These are phyloP conservation scores for Pterulicium gracile DNA, from an alignment of 1,284 basidiomycete species.

Conservation along the genomic window DNA sequence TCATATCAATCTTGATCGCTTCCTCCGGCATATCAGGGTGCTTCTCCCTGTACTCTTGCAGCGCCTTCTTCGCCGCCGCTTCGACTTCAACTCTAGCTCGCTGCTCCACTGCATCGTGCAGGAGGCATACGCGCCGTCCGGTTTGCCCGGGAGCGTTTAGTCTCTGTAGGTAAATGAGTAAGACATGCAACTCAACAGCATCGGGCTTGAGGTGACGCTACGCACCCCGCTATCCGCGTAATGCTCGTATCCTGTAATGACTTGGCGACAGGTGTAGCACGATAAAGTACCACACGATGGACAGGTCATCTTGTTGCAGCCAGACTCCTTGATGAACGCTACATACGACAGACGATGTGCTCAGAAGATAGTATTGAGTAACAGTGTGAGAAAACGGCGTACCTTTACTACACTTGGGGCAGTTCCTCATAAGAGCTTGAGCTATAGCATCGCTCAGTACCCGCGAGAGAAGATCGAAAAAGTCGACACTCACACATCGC, in stretches of 20 bases:
- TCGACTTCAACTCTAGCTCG: slow-evolving; percentile 62
- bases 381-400: slow-evolving; percentile 12
- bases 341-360: too few species aligned
- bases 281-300: slow-evolving; percentile 56
- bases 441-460: slow-evolving; percentile 29
- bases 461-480: background rate
- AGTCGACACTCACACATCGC: slow-evolving; percentile 67
- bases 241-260: slow-evolving; percentile 70
- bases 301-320: slow-evolving; percentile 78
- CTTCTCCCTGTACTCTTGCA: slow-evolving; percentile 42
- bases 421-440: slow-evolving; percentile 72
- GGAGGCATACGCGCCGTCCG: slow-evolving; percentile 29
- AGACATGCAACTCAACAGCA: too few species aligned
- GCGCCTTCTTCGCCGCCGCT: slow-evolving; percentile 53
- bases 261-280: slow-evolving; percentile 69
- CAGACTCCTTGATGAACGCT: slow-evolving; percentile 70
- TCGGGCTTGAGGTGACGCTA: too few species aligned
- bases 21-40: slow-evolving; percentile 47
- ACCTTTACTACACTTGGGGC: slow-evolving; percentile 72
- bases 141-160: slow-evolving; percentile 12
- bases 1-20: slow-evolving; percentile 39
- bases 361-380: slow-evolving; percentile 2
- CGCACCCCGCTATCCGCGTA: slow-evolving; percentile 18
- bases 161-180: slow-evolving; percentile 7
- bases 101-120: slow-evolving; percentile 64